Base-by-base conservation (phyloP, 2,329 filamentous ascomycete species). In the Colletotrichum sp. region DNA sequence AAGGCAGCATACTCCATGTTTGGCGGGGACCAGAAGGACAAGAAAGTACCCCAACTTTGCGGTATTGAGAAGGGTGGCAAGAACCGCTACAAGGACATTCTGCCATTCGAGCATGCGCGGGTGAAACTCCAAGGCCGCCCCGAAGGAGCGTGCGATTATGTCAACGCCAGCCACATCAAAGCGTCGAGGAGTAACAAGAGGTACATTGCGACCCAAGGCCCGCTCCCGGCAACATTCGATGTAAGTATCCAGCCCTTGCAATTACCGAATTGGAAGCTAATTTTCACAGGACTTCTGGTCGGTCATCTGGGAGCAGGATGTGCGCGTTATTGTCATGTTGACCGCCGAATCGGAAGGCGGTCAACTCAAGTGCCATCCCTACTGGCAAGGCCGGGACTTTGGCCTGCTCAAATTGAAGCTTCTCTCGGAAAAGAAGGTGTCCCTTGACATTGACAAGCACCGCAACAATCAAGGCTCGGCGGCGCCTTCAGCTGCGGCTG, bases 31-130 rank as follows among this genome's bases (percentile, higher is more conserved):
- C 76, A 75, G 22, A 75, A 69, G 59, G 65, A 71, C 16, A 79
- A 82, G 34, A 82, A 82, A 15, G 75, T 79, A 11, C 79, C 79
- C 12, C 94, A 95, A 80, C 92, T 99, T 68, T 97, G 95, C 0
- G 97, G 97, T 9, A 94, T 99, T 34, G 97, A 99, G 81, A 97
- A 98, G 84, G 97, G 97, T 9, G 92, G 90, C 22, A 99, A 99
- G 87, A 99, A 99, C 80, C 92, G 97, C 11, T 99, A 99, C 87
- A 99, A 98, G 87, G 98, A 98, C 80, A 98, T 99, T 72, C 93
- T 98, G 86, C 97, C 97, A 0, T 99, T 98, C 82, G 96, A 99
- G 82, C 97, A 99, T 84, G 93, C 95, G 4, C 90, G 97, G 75
- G 97, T 99, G 70, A 95, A 92, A 79, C 86, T 99, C 63, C 90